phyloP scores from a whole-genome alignment of 495 filamentous ascomycete genomes.

The Niebla homalea region DNA sequence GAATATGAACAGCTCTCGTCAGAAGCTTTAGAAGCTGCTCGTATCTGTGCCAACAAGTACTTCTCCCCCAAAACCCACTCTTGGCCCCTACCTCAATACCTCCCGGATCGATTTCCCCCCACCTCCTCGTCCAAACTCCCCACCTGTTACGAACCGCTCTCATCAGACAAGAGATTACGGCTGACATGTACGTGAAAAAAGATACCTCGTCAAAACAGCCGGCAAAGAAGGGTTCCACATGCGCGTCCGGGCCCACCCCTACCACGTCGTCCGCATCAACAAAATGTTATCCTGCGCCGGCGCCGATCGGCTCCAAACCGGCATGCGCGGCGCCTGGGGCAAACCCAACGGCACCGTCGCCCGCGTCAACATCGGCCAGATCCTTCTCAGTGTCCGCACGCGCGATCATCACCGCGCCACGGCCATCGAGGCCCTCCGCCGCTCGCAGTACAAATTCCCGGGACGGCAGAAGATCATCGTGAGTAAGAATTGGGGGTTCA shows the following conservation, averaged over 20 bases:
- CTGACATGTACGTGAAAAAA: slow-evolving; percentile 18
- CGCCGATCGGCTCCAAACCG: slow-evolving; percentile 98
- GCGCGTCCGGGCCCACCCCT: slow-evolving; percentile 94
- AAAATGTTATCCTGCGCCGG: slow-evolving; percentile 99
- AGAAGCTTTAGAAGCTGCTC: slow-evolving; percentile 96
- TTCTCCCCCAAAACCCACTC: slow-evolving; percentile 8
- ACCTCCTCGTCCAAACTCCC: too few species aligned
- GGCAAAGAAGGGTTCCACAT: slow-evolving; percentile 99
- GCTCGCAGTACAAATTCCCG: slow-evolving; percentile 99
- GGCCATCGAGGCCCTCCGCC: slow-evolving; percentile 95
- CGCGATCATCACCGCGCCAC: slow-evolving; percentile 80
- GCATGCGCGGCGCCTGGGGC: slow-evolving; percentile 99
- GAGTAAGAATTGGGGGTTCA: slow-evolving; percentile 99
- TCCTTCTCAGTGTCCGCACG: slow-evolving; percentile 90
- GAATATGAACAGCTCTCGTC: slow-evolving; percentile 98
- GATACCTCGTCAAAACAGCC: slow-evolving; percentile 87
- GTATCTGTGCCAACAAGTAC: slow-evolving; percentile 98
- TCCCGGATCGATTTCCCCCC: too few species aligned
- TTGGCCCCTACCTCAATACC: too few species aligned
- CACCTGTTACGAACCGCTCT: background rate
- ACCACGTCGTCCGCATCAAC: slow-evolving; percentile 99
- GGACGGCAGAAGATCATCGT: slow-evolving; percentile 99
- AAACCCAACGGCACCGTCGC: slow-evolving; percentile 97
- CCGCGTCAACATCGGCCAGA: slow-evolving; percentile 99
- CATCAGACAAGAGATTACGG: too few species aligned